Evolutionary conservation across 2,329 filamentous ascomycete species (phyloP), one percentile per base, ranked within the genome.

Genomic region (Fusarium clavum): DNA sequence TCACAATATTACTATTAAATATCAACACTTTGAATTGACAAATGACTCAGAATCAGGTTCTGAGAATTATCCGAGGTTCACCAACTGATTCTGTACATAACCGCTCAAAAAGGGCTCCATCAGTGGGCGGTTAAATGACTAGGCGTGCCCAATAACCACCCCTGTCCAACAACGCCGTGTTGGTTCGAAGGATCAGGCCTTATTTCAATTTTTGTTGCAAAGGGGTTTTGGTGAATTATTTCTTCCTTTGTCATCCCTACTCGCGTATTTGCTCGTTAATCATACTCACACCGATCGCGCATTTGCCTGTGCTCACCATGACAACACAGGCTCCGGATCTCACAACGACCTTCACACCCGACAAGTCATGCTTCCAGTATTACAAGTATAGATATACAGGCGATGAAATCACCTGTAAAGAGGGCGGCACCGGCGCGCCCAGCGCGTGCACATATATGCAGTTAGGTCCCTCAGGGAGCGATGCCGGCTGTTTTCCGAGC

Each of bases 371-470:
- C 18, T 52, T 52, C 0, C 24, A 62, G 20, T 61, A 62, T 12
- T 62, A 30, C 29, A 62, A 61, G 14, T 61, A 61, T 1, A 62
- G 45, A 44, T 61, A 61, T 5, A 60, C 38, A 38, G 59, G 55
- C 12, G 4, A 20, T 61, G 24, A 51, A 3, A n/a, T 44, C 8
- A 60, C 55, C 18, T 61, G 59, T 18, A 13, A 14, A 13, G 29
- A 12, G 2, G 45, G 55, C 1, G 43, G 57, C 5, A 61, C 56
- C 1, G 59, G 59, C 10, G 13, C 45, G 29, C 55, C 45, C 16
- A 61, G 38, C 9, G 44, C 12, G 38, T 61, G 59, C 3, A 61
- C 59, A 0, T 61, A 61, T 5, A 40, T 61, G 59, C 55, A 61
- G 29, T 6, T 60, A 2, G 58, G 58, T 1, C 45, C 58, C 3